Evolutionary conservation across 306 rosid genomes (phyloP), one percentile per base, ranked within the genome.

Genomic region (Fragaria nilgerrensis): DNA sequence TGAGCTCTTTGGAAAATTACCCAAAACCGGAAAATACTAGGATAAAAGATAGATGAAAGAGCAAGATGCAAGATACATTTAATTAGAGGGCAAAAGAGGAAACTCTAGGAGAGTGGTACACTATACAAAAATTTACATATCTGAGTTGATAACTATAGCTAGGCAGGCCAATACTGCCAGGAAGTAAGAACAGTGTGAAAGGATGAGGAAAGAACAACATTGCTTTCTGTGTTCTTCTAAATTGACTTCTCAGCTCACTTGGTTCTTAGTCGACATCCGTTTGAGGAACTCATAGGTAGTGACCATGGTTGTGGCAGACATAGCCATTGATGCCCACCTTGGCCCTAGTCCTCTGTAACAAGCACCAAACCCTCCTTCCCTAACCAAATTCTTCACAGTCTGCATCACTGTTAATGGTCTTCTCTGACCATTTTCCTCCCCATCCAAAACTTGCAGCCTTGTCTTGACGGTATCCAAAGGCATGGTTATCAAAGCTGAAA

Each of bases 281-380:
- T 95, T 92, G 87, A 95, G 85, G 72, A 90, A 95, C 86, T 95
- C 98, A 49, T 95, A 95, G 70, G 97, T 95, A 19, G 98, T 90
- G 81, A 95, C 90, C 98, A 95, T 95, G 69, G 96, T 89, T 43
- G 98, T 87, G 2, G 98, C 95, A 59, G 98, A 95, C 92, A 95
- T 79, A n/a, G 97, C 92, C 97, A 92, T 92, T 1, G 96, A 92
- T 64, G 89, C 96, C 97, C 97, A 95, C 81, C 98, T 89, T 10
- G 98, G 98, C 1, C 93, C 97, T 81, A 95, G 84, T 36, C 98
- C 98, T 85, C 97, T 87, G 75, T 95, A 95, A 84, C 97, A 95
- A 77, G 98, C 98, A 75, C 72, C 67, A 19, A 95, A 52, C 1
- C 98, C 98, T 39, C 97, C 97, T 83, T 95, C 97, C 73, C 77